Evolutionary conservation across 352 stramenopile genomes (phyloP), one percentile per base, ranked within the genome.

Genomic region (Poterioochromonas sp.): DNA sequence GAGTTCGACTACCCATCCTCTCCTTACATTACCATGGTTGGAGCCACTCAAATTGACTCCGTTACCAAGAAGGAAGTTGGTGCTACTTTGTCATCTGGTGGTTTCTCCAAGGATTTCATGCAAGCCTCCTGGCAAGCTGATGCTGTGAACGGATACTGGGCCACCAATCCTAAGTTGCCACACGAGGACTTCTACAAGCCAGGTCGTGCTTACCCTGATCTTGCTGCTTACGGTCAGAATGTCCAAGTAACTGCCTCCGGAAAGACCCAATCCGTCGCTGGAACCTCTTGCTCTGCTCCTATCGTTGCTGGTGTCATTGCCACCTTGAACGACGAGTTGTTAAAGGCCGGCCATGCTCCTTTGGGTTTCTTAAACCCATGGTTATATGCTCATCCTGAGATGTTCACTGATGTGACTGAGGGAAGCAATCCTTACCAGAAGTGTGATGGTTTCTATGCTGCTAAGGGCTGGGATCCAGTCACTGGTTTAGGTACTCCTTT

Each of bases 401-500:
- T 44, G 29, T 71, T 71, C 32, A 71, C 62, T 71, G 62, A 71
- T 44, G 32, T 71, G 2, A 71, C 62, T 44, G 5, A 11, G 2
- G 62, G 62, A 5, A 47, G 34, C 32, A 71, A 71, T 29, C 62
- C 62, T 47, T 71, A 71, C 62, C 34, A 71, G 32, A 71, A 71
- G 32, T 71, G 62, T n/a, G 3, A 41, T 29, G 62, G 62, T 29
- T 71, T 71, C 32, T 29, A 71, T 29, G 51, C 53, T 64, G 37
- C 70, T 40, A 0, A 11, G 43, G 40, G 69, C 2, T 76, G 79
- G 79, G 79, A 93, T 88, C 80, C 82, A 84, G 47, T 83, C 89
- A 73, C 83, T 85, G 69, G 87, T 54, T 54, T 58, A 26, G 65
- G 65, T 35, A 74, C 65, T 35, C 89, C 89, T n/a, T 89, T 87